A percentile compares a stretch with the other conserved stretches of the same genome.
Evolutionary conservation across 2,329 filamentous ascomycete genomes (phyloP).

Genomic region (Fusarium equiseti): DNA sequence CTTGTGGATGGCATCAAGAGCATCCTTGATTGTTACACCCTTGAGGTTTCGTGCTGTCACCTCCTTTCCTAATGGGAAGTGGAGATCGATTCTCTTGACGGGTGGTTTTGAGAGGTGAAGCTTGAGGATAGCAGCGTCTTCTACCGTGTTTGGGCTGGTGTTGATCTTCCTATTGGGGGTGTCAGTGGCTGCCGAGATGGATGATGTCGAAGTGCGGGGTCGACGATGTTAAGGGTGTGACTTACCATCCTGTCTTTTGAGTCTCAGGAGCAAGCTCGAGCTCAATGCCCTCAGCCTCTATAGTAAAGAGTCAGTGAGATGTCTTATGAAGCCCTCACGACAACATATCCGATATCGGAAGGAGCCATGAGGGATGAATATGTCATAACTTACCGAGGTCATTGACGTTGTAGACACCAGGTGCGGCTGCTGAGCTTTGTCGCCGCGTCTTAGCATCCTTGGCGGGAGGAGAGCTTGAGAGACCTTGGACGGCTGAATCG

Average conservation of each 20-base stretch:
- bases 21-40: slow-evolving; percentile 97
- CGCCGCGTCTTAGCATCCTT: slow-evolving; percentile 70
- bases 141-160: slow-evolving; percentile 80
- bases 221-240: slow-evolving; percentile 14
- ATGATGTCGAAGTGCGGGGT: slow-evolving; percentile 10
- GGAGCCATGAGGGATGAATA: slow-evolving; percentile 6
- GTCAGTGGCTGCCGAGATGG: slow-evolving; percentile 12
- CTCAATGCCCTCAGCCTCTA: slow-evolving; percentile 80
- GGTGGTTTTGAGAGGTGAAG: slow-evolving; percentile 82
- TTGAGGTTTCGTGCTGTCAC: slow-evolving; percentile 92
- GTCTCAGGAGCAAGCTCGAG: slow-evolving; percentile 84
- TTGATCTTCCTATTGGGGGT: slow-evolving; percentile 85
- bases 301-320: slow-evolving; percentile 33
- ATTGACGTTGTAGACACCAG: slow-evolving; percentile 79
- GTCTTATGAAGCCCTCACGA: background rate
- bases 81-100: slow-evolving; percentile 93
- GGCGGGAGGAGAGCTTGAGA: slow-evolving; percentile 75
- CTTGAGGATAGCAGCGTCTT: slow-evolving; percentile 88
- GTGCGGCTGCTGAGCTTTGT: slow-evolving; percentile 76
- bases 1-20: slow-evolving; percentile 94
- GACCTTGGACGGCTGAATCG: slow-evolving; percentile 89
- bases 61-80: slow-evolving; percentile 88
- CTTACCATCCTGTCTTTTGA: slow-evolving; percentile 89
- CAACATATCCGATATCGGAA: slow-evolving; percentile 23
- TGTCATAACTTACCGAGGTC: slow-evolving; percentile 77